phyloP scores from a whole-genome alignment of 345 rosid species.

The Xanthoceras sorbifolium region DNA sequence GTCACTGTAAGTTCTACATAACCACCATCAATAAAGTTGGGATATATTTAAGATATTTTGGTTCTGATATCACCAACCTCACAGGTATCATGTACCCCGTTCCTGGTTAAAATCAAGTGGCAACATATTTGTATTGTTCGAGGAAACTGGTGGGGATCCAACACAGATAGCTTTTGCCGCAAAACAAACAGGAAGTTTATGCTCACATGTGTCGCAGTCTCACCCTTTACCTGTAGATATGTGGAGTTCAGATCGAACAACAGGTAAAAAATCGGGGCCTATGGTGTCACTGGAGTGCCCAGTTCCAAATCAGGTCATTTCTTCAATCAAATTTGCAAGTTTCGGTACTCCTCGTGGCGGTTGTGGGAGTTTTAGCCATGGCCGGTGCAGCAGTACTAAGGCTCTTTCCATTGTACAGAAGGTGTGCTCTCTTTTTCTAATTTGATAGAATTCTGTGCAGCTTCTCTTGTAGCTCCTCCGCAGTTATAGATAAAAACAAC shows the following conservation, averaged over 20 bases:
- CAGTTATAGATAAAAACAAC: neutral
- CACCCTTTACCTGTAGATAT: conserved; percentile 72
- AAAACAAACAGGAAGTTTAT: conserved; percentile 51
- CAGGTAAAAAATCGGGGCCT: conserved; percentile 43
- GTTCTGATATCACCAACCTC: conserved; percentile 18
- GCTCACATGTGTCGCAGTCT: conserved; percentile 68
- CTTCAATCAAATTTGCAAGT: conserved; percentile 79
- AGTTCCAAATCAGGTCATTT: conserved; percentile 63
- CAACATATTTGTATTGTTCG: conserved; percentile 80
- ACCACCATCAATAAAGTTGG: neutral
- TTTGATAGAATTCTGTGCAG: neutral
- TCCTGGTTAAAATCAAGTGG: conserved; percentile 76
- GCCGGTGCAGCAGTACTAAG: conserved; percentile 56
- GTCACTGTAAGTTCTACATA: conserved; percentile 57
- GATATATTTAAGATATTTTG: conserved; percentile 1
- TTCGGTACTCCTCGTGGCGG: conserved; percentile 81
- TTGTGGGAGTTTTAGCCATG: conserved; percentile 74
- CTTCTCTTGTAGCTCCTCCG: neutral
- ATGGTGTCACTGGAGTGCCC: conserved; percentile 58
- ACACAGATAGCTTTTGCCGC: conserved; percentile 60
- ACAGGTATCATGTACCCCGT: conserved; percentile 90
- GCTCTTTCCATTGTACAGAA: conserved; percentile 62
- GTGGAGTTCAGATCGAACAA: conserved; percentile 61
- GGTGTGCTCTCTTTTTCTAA: conserved; percentile 37
- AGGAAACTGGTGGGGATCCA: conserved; percentile 91